Evolutionary conservation across 768 basidiomycete species (phyloP).

Genomic region (Rhizopogon vinicolor): DNA sequence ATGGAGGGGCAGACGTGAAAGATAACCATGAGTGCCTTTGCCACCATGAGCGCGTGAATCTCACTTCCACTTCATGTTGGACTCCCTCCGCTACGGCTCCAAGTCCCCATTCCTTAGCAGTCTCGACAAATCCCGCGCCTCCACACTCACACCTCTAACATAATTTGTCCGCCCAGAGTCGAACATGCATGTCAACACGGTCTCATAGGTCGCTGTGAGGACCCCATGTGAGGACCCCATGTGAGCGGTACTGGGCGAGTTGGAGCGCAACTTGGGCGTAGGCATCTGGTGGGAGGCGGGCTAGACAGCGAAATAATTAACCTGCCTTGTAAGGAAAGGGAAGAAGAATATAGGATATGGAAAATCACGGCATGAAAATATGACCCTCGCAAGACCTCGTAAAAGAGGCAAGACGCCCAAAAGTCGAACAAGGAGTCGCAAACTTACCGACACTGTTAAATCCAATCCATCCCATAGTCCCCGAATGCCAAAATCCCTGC

Average conservation of each 20-base stretch:
- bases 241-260: constrained; percentile 83
- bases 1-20: constrained; percentile 24
- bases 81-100: not conserved
- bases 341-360: not conserved
- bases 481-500: constrained; percentile 78
- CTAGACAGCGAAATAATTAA: constrained; percentile 23
- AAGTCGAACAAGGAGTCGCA: not conserved
- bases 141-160: constrained; percentile 66
- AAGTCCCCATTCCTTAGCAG: constrained; percentile 11
- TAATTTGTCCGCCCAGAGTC: constrained; percentile 85
- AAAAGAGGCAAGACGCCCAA: not conserved
- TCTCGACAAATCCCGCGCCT: constrained; percentile 34
- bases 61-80: not conserved
- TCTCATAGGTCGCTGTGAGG: constrained; percentile 92
- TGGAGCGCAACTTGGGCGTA: constrained; percentile 91
- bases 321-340: not conserved
- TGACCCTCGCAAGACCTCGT: not conserved
- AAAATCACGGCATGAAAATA: not conserved
- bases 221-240: constrained; percentile 58
- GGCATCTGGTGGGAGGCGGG: constrained; percentile 65
- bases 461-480: constrained; percentile 85
- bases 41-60: not conserved
- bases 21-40: not conserved
- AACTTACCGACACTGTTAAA: constrained; percentile 65
- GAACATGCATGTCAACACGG: constrained; percentile 84